Conservation (phyloP, 2,329 filamentous ascomycete species). For the Colletotrichum tabaci region DNA sequence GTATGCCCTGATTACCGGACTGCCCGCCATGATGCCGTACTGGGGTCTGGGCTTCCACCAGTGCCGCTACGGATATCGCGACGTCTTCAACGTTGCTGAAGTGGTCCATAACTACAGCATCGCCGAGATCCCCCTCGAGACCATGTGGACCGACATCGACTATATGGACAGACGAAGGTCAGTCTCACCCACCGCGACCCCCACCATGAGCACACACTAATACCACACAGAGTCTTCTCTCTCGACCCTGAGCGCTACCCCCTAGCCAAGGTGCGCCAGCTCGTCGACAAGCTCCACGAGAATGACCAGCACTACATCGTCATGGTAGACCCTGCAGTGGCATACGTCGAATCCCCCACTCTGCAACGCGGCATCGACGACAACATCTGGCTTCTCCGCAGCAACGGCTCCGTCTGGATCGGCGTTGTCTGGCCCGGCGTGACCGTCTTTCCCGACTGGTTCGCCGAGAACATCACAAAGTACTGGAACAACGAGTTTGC, state of each 20-base stretch:
- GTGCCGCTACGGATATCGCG: slow-evolving; percentile 75
- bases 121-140: slow-evolving; percentile 77
- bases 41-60: slow-evolving; percentile 75
- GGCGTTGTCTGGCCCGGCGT: slow-evolving; percentile 86
- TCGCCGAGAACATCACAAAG: slow-evolving; percentile 71
- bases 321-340: slow-evolving; percentile 82
- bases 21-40: slow-evolving; percentile 75
- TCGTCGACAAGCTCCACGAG: slow-evolving; percentile 76
- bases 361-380: slow-evolving; percentile 58
- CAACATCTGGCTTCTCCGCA: slow-evolving; percentile 64
- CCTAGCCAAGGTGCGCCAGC: slow-evolving; percentile 72
- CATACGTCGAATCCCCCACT: slow-evolving; percentile 63
- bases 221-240: slow-evolving; percentile 67
- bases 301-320: slow-evolving; percentile 80
- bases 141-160: slow-evolving; percentile 72
- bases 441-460: slow-evolving; percentile 84
- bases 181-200: background rate
- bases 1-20: slow-evolving; percentile 70
- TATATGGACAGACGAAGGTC: slow-evolving; percentile 52
- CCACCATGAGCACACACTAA: background rate
- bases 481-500: slow-evolving; percentile 82
- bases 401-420: slow-evolving; percentile 70
- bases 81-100: slow-evolving; percentile 76
- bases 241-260: slow-evolving; percentile 76
- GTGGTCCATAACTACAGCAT: slow-evolving; percentile 77